phyloP scores from a whole-genome alignment of 2,329 filamentous ascomycete genomes.

The Cladosporium sp. region DNA sequence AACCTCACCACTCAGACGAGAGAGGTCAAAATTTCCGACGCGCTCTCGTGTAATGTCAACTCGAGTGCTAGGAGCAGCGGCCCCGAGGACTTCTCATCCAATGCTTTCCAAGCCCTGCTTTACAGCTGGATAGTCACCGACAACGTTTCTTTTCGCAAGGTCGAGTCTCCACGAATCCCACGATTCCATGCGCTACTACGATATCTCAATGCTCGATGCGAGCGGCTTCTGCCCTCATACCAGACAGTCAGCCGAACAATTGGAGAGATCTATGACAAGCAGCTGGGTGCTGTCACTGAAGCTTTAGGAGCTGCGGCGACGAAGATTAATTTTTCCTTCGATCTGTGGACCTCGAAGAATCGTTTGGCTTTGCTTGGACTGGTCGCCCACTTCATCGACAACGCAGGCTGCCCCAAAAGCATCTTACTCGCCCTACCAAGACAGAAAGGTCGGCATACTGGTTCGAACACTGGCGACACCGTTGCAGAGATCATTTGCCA shows the following conservation, averaged over 20 bases:
- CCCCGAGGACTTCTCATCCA: neutral
- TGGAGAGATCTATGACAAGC: neutral
- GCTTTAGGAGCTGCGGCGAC: slow-evolving; percentile 3
- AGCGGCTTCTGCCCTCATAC: neutral
- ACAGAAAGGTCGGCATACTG: slow-evolving; percentile 12
- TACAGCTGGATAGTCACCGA: neutral
- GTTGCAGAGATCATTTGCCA: slow-evolving; percentile 7
- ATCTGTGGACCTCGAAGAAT: slow-evolving; percentile 18
- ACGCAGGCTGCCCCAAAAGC: slow-evolving; percentile 3
- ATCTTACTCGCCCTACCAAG: slow-evolving; percentile 13
- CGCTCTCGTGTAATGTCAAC: neutral
- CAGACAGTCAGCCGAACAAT: slow-evolving; percentile 11
- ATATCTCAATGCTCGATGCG: slow-evolving; percentile 7
- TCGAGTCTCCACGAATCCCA: neutral
- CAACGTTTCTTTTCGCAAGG: neutral
- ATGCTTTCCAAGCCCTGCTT: neutral
- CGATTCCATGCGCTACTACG: slow-evolving; percentile 1
- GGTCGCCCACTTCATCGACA: slow-evolving; percentile 15
- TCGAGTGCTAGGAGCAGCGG: neutral
- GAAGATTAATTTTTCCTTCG: slow-evolving; percentile 14
- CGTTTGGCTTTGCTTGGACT: slow-evolving; percentile 14
- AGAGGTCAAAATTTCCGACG: neutral
- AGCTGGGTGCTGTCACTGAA: slow-evolving; percentile 2
- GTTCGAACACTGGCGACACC: slow-evolving; percentile 5
- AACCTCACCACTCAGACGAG: neutral